A percentile compares a stretch with the other conserved stretches of the same genome.
Evolutionary conservation across 2,329 filamentous ascomycete genomes (phyloP).

Genomic region (Epichloe baconii): DNA sequence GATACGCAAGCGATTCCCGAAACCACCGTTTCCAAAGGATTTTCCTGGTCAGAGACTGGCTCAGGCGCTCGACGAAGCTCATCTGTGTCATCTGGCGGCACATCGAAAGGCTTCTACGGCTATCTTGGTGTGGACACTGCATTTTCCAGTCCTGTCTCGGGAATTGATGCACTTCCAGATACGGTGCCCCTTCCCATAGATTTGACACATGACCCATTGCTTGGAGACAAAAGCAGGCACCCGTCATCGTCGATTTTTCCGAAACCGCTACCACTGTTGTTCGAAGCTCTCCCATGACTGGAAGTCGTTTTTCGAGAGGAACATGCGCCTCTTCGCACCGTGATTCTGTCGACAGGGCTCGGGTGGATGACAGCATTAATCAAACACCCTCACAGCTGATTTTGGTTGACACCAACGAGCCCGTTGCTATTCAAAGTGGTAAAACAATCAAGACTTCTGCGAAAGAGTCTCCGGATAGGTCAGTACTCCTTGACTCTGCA

Average conservation of each 20-base stretch:
- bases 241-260: slow-evolving; percentile 17
- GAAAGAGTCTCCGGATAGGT: background rate
- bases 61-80: slow-evolving; percentile 19
- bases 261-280: slow-evolving; percentile 22
- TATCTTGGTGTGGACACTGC: slow-evolving; percentile 13
- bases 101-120: slow-evolving; percentile 10
- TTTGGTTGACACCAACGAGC: background rate
- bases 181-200: slow-evolving; percentile 16
- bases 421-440: background rate
- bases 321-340: slow-evolving; percentile 2
- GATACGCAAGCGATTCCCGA: background rate
- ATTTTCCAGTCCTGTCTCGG: slow-evolving; percentile 17
- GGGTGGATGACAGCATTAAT: background rate
- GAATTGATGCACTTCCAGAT: slow-evolving; percentile 15
- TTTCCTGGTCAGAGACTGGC: slow-evolving; percentile 18
- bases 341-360: background rate
- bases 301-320: slow-evolving; percentile 3
- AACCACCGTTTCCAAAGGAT: slow-evolving; percentile 1
- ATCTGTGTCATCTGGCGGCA: slow-evolving; percentile 10
- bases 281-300: slow-evolving; percentile 18
- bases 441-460: background rate
- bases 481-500: background rate
- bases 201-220: background rate
- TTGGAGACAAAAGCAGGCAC: background rate
- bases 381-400: background rate